phyloP scores from a whole-genome alignment of 148 eudicot species.

The Spergularia bocconei region DNA sequence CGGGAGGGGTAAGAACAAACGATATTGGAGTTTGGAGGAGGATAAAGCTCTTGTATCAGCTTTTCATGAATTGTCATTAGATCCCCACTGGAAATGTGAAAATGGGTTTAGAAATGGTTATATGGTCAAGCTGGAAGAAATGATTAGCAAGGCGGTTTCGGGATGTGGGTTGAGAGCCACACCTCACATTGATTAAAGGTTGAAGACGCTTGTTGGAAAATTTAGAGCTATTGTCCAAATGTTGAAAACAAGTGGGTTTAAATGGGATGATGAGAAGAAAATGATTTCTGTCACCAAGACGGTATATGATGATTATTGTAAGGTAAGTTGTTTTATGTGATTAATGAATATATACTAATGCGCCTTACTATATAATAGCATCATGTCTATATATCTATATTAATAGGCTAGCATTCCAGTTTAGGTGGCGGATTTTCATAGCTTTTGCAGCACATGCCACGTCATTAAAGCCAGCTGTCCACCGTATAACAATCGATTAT shows the following conservation, averaged over 20 bases:
- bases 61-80: background rate
- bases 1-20: background rate
- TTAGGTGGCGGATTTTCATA: too few relatives aligned
- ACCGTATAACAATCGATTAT: too few relatives aligned
- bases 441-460: too few relatives aligned
- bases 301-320: slow-evolving; percentile 12
- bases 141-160: background rate
- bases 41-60: background rate
- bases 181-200: background rate
- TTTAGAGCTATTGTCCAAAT: background rate
- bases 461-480: too few relatives aligned
- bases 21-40: too few relatives aligned
- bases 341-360: too few relatives aligned
- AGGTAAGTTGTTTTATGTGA: background rate
- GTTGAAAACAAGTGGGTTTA: background rate
- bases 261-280: background rate
- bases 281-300: background rate
- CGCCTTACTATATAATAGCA: too few relatives aligned
- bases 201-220: background rate
- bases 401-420: too few relatives aligned
- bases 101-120: background rate
- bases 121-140: background rate
- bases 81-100: too few relatives aligned
- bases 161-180: background rate
- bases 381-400: too few relatives aligned